Base-by-base conservation (phyloP, 2,329 filamentous ascomycete genomes). In the Fusarium proliferatum region DNA sequence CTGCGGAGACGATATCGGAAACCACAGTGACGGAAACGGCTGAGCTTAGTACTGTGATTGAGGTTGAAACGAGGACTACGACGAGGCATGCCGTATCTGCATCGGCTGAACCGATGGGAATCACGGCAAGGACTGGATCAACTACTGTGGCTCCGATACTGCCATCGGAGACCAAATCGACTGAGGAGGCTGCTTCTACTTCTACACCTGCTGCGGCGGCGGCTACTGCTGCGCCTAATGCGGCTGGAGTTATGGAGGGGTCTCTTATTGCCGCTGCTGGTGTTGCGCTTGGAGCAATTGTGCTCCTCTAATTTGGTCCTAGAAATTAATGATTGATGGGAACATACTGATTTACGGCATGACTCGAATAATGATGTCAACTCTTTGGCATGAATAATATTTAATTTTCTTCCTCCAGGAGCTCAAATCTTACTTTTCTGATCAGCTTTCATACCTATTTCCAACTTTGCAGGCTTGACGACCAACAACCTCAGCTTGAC, bases 71-170 rank as follows among this genome's bases (percentile, higher is more conserved):
- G 15, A 39, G 38, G 23, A 36, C 33, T 7, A 52, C 13, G 21
- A 33, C 58, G 9, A 26, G 8, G 6, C 11, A 33, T 23, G 3
- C 8, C 9, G n/a, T 10, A 1, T 34, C 49, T 36, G n/a, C 5
- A 36, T 52, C 49, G 12, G 15, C 9, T 2, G 43, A 38, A 13
- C 28, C 33, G 9, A 51, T 49, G 9, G 26, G 45, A 26, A n/a
- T 41, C 2, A 23, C 17, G 1, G 23, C 28, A 3, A 23, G 48
- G 4, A 43, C 41, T 10, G 64, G 38, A 6, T 19, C 33, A 1
- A 70, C 65, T 38, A 74, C 69, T 9, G 41, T 63, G 2, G 45
- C 72, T 2, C 64, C 69, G 30, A 34, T 61, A 6, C 11, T 70
- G 3, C 64, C 72, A 5, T 60, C 68, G 5, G n/a, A 28, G 6